Evolutionary conservation across 2,329 filamentous ascomycete species (phyloP), one percentile per base, ranked within the genome.

Genomic region (Aspergillus novofumigatus): DNA sequence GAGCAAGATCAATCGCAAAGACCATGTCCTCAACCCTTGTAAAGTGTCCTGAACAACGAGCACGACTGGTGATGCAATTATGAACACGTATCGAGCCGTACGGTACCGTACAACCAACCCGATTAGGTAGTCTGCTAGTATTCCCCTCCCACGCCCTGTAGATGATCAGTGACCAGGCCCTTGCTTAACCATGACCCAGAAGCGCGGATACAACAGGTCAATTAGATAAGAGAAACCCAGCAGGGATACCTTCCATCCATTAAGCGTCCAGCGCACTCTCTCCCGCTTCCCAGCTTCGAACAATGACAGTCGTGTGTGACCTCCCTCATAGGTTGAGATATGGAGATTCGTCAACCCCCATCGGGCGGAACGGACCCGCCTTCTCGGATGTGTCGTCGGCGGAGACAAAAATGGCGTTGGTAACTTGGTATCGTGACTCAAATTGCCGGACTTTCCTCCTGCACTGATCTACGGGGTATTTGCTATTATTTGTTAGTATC

Each of bases 211-310:
- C 49, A n/a, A 41, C 17, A 28, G 20, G 25, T 42, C 53, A 54
- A 64, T 65, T 64, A 64, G 62, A 65, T 63, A 65, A 65, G 53
- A 54, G 56, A 64, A 65, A 64, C 55, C 38, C 44, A 44, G 45
- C 56, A 47, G 53, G 56, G 42, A 17, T 49, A 42, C 35, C 41
- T 49, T 29, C 26, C 41, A 25, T 11, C 44, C 44, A 47, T 47
- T 47, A 11, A 47, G 44, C 26, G 8, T 47, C 44, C 20, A 23
- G n/a, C 21, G 2, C 35, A 21, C n/a, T 25, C 25, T 41, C 48
- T 51, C 20, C 14, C 20, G 44, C 26, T 23, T 29, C 23, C n/a
- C n/a, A n/a, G 29, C 14, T 11, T 17, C 21, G 45, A 51, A 35
- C 42, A 49, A 52, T 26, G 44, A 25, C 5, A 14, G 8, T 21